A percentile compares a stretch with the other conserved stretches of the same genome.
phyloP scores from a whole-genome alignment of 495 filamentous ascomycete species.

The Cercophora newfieldiana region DNA sequence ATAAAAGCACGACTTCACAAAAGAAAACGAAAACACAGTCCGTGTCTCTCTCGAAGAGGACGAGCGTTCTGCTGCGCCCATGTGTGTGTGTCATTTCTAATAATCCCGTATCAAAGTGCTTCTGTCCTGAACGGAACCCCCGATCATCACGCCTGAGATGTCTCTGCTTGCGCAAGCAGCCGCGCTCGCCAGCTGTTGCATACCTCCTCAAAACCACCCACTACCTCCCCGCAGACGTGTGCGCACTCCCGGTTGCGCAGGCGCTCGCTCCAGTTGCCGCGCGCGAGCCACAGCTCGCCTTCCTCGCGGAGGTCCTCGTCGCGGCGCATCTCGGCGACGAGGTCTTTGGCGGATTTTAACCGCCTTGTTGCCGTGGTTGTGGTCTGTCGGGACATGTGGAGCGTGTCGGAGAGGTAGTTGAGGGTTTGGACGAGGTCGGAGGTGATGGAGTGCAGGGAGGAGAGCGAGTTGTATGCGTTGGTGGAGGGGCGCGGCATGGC shows the following conservation, averaged over 20 bases:
- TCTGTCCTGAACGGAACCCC: neutral
- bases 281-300: conserved; percentile 75
- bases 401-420: conserved; percentile 81
- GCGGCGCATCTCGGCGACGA: conserved; percentile 76
- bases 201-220: conserved; percentile 86
- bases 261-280: conserved; percentile 76
- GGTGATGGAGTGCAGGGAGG: conserved; percentile 65
- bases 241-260: conserved; percentile 74
- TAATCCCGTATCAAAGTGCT: neutral
- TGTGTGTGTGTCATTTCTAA: neutral
- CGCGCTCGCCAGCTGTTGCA: conserved; percentile 62
- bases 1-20: neutral
- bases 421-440: conserved; percentile 77
- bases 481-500: conserved; percentile 56
- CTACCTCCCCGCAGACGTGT: conserved; percentile 76
- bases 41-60: neutral
- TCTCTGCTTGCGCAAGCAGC: conserved; percentile 48
- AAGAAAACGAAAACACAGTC: neutral
- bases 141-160: too few species aligned
- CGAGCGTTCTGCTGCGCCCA: neutral
- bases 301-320: conserved; percentile 82
- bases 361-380: conserved; percentile 75
- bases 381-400: conserved; percentile 91
- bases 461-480: conserved; percentile 56
- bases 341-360: conserved; percentile 72